phyloP scores from a whole-genome alignment of 371 early-diverging fungal species.

The Smittium mucronatum region DNA sequence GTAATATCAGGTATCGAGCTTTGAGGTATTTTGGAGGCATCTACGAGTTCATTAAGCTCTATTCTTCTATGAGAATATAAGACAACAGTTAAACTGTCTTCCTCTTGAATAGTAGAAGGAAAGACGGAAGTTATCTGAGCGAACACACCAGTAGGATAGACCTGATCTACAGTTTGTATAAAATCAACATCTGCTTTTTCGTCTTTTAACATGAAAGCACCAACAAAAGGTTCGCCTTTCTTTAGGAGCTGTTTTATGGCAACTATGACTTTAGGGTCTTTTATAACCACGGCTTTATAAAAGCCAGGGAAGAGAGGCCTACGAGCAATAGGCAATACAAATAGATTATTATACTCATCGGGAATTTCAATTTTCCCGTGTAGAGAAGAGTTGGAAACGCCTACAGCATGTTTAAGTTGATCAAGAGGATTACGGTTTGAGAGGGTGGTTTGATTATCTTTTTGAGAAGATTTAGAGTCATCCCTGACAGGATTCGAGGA shows the following conservation, averaged over 20 bases:
- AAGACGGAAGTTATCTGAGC: constrained; percentile 93
- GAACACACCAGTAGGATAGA: constrained; percentile 88
- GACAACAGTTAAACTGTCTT: constrained; percentile 79
- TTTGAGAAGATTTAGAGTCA: neutral
- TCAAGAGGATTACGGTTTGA: constrained; percentile 18
- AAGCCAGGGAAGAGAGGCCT: constrained; percentile 93
- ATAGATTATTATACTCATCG: constrained; percentile 75
- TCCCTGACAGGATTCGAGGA: neutral
- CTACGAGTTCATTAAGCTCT: neutral
- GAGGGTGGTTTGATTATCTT: neutral
- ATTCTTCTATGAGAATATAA: constrained; percentile 74
- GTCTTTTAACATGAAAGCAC: constrained; percentile 83
- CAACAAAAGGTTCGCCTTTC: constrained; percentile 86
- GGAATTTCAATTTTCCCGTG: constrained; percentile 55
- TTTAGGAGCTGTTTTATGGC: constrained; percentile 83
- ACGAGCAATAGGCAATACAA: constrained; percentile 84
- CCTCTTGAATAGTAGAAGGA: constrained; percentile 64
- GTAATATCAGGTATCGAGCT: neutral
- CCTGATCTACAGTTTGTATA: constrained; percentile 56
- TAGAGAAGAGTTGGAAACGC: constrained; percentile 25
- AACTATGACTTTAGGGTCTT: constrained; percentile 77
- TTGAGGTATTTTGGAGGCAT: neutral
- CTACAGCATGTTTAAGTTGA: constrained; percentile 31
- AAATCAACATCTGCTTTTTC: constrained; percentile 74
- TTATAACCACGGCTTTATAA: constrained; percentile 90